Conservation (phyloP, 192 early-diverging fungal species). For the Linnemannia schmuckeri region DNA sequence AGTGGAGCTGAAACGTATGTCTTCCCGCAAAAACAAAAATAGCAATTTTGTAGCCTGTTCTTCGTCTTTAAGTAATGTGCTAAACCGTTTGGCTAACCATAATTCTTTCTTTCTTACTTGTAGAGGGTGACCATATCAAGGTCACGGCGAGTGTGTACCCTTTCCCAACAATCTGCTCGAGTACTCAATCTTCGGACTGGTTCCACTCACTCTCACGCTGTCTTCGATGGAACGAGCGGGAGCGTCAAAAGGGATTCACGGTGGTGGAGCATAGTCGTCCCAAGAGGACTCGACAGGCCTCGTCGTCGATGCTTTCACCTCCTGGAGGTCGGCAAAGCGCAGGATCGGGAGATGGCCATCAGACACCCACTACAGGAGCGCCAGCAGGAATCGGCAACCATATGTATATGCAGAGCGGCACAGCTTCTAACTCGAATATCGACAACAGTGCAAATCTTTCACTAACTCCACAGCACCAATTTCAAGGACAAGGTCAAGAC, state of each 20-base stretch:
- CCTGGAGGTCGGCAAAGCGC: not conserved
- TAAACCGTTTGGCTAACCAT: not conserved
- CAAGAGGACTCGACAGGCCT: conserved; percentile 20
- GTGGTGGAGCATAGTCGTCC: conserved; percentile 58
- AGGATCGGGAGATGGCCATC: not conserved
- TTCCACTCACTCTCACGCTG: conserved; percentile 87
- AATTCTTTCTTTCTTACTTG: not conserved
- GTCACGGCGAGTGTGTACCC: conserved; percentile 89
- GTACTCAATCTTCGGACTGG: conserved; percentile 89
- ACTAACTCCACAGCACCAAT: not conserved
- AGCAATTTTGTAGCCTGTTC: no score
- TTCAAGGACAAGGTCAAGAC: not conserved
- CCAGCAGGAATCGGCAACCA: not conserved
- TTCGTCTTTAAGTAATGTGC: no score
- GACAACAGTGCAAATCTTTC: not conserved
- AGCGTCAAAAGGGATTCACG: conserved; percentile 86
- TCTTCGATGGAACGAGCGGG: conserved; percentile 94
- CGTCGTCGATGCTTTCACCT: conserved; percentile 15
- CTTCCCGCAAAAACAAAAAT: not conserved
- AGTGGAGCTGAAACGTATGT: conserved; percentile 81
- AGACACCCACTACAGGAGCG: not conserved
- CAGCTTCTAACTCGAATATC: not conserved
- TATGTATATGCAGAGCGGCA: not conserved
- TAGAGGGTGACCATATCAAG: conserved; percentile 88
- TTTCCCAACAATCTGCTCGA: conserved; percentile 87